phyloP scores from a whole-genome alignment of 2,329 filamentous ascomycete genomes.

The Pestalotiopsis sp. region DNA sequence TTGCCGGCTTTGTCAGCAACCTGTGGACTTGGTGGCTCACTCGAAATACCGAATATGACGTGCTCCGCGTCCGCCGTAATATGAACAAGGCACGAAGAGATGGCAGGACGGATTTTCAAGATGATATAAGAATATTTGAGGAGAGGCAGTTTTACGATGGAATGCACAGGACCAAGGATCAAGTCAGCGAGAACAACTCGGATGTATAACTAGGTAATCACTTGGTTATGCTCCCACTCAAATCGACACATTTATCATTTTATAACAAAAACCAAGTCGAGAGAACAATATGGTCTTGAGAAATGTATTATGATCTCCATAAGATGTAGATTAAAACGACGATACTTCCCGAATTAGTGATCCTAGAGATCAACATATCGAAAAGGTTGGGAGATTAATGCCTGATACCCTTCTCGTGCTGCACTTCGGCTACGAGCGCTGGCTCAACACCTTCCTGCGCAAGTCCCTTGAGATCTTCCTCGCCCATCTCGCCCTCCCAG shows the following conservation, averaged over 20 bases:
- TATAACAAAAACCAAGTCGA: too few relatives aligned
- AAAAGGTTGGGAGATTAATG: neutral
- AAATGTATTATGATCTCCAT: too few relatives aligned
- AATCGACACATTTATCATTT: too few relatives aligned
- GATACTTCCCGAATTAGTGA: too few relatives aligned
- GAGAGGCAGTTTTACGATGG: constrained; percentile 9
- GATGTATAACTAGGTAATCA: neutral
- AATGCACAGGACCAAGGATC: neutral
- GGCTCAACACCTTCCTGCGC: constrained; percentile 9
- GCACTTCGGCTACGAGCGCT: constrained; percentile 7
- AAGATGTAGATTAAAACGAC: too few relatives aligned
- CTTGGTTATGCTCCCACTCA: neutral
- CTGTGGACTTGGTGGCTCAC: constrained; percentile 27
- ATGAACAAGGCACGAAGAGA: constrained; percentile 15
- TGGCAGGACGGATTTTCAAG: constrained; percentile 22
- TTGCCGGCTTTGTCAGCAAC: constrained; percentile 24
- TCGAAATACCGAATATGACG: constrained; percentile 24
- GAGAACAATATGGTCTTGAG: too few relatives aligned
- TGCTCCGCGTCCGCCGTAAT: constrained; percentile 20
- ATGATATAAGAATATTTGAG: constrained; percentile 30
- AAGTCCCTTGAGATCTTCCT: constrained; percentile 5
- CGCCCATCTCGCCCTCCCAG: constrained; percentile 47
- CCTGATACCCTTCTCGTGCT: neutral
- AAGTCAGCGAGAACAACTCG: neutral
- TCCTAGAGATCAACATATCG: too few relatives aligned